Evolutionary conservation across 495 filamentous ascomycete genomes (phyloP), one percentile per base, ranked within the genome.

Genomic region (Trichoderma orchidacearum): DNA sequence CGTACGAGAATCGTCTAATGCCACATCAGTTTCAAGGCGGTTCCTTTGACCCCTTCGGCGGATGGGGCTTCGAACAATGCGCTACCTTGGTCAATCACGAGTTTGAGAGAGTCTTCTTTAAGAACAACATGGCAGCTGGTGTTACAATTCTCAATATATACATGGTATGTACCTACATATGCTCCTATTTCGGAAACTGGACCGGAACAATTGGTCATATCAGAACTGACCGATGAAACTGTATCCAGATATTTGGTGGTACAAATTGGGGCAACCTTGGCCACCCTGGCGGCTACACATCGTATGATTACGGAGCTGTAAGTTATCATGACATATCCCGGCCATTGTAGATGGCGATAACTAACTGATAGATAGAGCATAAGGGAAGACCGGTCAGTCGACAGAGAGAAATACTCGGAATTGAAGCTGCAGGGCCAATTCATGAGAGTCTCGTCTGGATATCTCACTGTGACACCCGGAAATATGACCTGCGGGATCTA

Each of bases 261-360:
- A 87, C 86, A 1, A 93, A 92, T 66, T 92, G 87, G 88, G 88
- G 87, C 12, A 90, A 91, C 61, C 66, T 91, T 29, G 86, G 86
- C 0, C 77, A 86, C 60, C 77, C 85, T 3, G 82, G 80, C 15
- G 84, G 83, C 13, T 90, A 89, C 62, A 87, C 86, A 2, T 84
- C 79, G 2, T 89, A 90, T 61, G 83, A 90, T 60, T 90, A 87
- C 60, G 83, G 78, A 34, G 79, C 84, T 30, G 65, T 67, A 51
- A 12, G 59, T 48, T n/a, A 12, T 11, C 7, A n/a, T n/a, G 1
- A 48, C 2, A 25, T 9, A 18, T 34, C 8, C 45, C 13, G 27
- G 51, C 18, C 13, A 12, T 9, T 54, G 36, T 28, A 12, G 27
- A 56, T 5, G 8, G 8, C 5, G 15, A 30, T 5, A 23, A 11